These are phyloP conservation scores for Picea abies DNA, from an alignment of 83 land plant species.

Conservation along the genomic window DNA sequence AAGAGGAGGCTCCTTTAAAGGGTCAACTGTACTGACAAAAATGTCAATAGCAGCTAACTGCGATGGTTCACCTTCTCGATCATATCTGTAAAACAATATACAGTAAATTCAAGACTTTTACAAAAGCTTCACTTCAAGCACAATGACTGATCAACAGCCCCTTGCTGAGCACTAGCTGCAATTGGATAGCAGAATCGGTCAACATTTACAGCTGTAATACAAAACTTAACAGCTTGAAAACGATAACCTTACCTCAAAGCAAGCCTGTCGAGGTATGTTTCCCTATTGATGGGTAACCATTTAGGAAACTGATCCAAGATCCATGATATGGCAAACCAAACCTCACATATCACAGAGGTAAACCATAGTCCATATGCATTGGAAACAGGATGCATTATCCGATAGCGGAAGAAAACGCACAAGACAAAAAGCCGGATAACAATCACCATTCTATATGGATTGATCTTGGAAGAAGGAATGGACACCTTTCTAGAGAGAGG, in stretches of 20 bases:
- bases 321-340: conserved; percentile 74
- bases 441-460: conserved; percentile 63
- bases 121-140: neutral
- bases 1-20: conserved; percentile 79
- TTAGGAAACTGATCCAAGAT: conserved; percentile 78
- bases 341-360: conserved; percentile 60
- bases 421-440: conserved; percentile 47
- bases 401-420: conserved; percentile 52
- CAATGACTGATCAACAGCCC: neutral
- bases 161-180: neutral
- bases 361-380: conserved; percentile 59
- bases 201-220: neutral
- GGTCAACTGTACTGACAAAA: conserved; percentile 85
- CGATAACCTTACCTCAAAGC: conserved; percentile 48
- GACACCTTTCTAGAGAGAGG: conserved; percentile 61
- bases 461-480: conserved; percentile 53
- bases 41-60: conserved; percentile 88
- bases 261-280: conserved; percentile 78
- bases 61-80: conserved; percentile 84
- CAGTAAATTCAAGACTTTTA: conserved; percentile 1
- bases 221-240: neutral
- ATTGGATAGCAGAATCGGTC: neutral
- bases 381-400: conserved; percentile 51
- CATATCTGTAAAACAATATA: conserved; percentile 53
- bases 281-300: conserved; percentile 81